These are phyloP conservation scores for Aspergillus wentii DNA, from an alignment of 495 filamentous ascomycete species.

Conservation along the genomic window DNA sequence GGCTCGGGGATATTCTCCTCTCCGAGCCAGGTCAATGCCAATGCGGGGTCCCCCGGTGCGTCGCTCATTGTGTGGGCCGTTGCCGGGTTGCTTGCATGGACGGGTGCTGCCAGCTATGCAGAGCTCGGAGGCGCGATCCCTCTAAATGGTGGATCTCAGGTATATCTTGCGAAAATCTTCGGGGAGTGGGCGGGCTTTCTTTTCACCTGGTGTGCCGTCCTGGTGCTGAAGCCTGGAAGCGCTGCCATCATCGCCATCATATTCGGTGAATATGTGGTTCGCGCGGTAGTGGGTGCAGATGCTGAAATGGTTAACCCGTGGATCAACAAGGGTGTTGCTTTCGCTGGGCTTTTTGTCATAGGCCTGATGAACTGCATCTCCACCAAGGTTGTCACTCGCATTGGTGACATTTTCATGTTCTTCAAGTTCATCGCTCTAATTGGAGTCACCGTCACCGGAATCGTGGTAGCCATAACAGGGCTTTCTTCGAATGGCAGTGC, in stretches of 20 bases:
- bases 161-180: constrained; percentile 93
- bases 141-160: constrained; percentile 88
- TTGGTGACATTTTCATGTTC: constrained; percentile 91
- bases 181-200: constrained; percentile 88
- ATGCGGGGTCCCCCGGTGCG: constrained; percentile 89
- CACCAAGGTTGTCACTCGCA: constrained; percentile 76
- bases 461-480: constrained; percentile 86
- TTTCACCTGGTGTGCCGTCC: constrained; percentile 93
- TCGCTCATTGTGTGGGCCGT: constrained; percentile 86
- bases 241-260: constrained; percentile 96
- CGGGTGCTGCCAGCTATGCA: constrained; percentile 91
- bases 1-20: constrained; percentile 97
- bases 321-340: constrained; percentile 86
- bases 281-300: constrained; percentile 77
- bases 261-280: constrained; percentile 92
- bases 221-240: constrained; percentile 88
- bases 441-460: constrained; percentile 80
- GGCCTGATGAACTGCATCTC: constrained; percentile 86
- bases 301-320: constrained; percentile 70
- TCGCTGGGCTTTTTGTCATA: constrained; percentile 69
- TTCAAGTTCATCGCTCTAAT: constrained; percentile 89
- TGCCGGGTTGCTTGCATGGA: constrained; percentile 91
- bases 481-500: constrained; percentile 69
- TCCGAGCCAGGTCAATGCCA: constrained; percentile 87
- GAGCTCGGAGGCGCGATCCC: constrained; percentile 95